Conservation (phyloP, 495 filamentous ascomycete genomes). For the Cladorrhinum samala region DNA sequence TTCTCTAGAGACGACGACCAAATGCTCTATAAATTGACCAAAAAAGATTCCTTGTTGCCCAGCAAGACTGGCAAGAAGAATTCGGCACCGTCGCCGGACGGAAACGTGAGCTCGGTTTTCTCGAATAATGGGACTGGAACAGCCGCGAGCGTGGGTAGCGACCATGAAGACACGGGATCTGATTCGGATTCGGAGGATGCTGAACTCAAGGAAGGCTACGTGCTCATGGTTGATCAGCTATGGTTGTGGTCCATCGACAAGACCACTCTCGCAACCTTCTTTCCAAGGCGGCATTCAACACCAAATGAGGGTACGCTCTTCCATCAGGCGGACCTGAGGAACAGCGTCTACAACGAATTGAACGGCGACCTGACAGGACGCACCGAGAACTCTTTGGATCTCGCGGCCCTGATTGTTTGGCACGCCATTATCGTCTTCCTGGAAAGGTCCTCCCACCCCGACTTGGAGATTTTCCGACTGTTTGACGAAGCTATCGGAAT, state of each 20-base stretch:
- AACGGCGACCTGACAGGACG: slow-evolving; percentile 61
- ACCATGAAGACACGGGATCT: slow-evolving; percentile 3
- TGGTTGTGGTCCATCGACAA: slow-evolving; percentile 63
- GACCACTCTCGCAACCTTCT: slow-evolving; percentile 53
- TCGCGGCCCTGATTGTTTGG: slow-evolving; percentile 55
- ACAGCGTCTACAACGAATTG: slow-evolving; percentile 61
- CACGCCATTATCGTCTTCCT: slow-evolving; percentile 60
- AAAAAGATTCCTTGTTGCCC: slow-evolving; percentile 19
- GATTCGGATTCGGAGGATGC: slow-evolving; percentile 26
- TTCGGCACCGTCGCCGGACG: background rate
- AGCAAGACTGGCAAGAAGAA: background rate
- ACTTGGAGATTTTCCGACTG: slow-evolving; percentile 59
- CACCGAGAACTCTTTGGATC: slow-evolving; percentile 56
- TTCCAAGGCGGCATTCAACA: slow-evolving; percentile 45
- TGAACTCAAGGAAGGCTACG: slow-evolving; percentile 51
- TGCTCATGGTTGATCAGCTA: slow-evolving; percentile 65
- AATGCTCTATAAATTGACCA: slow-evolving; percentile 65
- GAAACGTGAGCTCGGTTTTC: background rate
- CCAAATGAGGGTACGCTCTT: slow-evolving; percentile 51
- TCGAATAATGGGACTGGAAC: slow-evolving; percentile 2
- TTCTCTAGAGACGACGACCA: slow-evolving; percentile 60
- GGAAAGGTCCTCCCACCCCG: slow-evolving; percentile 51
- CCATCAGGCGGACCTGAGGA: slow-evolving; percentile 56
- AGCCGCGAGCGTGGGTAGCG: background rate
- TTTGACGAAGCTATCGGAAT: slow-evolving; percentile 65